A percentile compares a stretch with the other conserved stretches of the same genome.
phyloP scores from a whole-genome alignment of 768 basidiomycete species.

The Astraeus odoratus region DNA sequence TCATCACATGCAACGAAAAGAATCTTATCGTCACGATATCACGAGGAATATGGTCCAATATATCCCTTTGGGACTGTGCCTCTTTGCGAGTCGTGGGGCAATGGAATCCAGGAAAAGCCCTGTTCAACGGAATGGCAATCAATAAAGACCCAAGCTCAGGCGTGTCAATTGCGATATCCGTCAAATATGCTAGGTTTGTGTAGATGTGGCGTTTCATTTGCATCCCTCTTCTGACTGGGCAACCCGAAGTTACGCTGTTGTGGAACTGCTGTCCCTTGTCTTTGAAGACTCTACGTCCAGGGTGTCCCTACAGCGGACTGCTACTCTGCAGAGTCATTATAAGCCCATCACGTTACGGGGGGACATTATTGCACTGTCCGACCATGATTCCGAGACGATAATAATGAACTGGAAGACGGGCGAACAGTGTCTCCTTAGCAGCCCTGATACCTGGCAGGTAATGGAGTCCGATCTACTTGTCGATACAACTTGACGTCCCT shows the following conservation, averaged over 20 bases:
- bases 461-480: slow-evolving; percentile 7
- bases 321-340: slow-evolving; percentile 33
- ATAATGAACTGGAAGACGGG: slow-evolving; percentile 50
- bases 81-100: slow-evolving; percentile 30
- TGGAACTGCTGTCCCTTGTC: slow-evolving; percentile 25
- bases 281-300: slow-evolving; percentile 2
- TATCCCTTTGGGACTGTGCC: slow-evolving; percentile 45
- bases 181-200: slow-evolving; percentile 41
- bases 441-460: slow-evolving; percentile 28
- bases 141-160: slow-evolving; percentile 40
- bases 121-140: slow-evolving; percentile 46
- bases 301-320: slow-evolving; percentile 25
- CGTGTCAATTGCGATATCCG: slow-evolving; percentile 45
- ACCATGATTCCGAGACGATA: slow-evolving; percentile 44
- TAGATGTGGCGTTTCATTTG: slow-evolving; percentile 7
- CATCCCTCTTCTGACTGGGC: slow-evolving; percentile 11
- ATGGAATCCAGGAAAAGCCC: slow-evolving; percentile 48
- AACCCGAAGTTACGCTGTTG: slow-evolving; percentile 11
- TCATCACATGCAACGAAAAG: slow-evolving; percentile 40
- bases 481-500: slow-evolving; percentile 1
- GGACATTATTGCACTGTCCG: slow-evolving; percentile 47
- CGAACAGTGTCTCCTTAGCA: slow-evolving; percentile 40
- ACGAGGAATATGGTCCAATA: slow-evolving; percentile 53
- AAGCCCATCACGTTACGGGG: slow-evolving; percentile 45
- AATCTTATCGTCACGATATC: slow-evolving; percentile 47